These are phyloP conservation scores for Pichia sp. DNA, from an alignment of 1,139 yeast genomes.

Conservation along the genomic window DNA sequence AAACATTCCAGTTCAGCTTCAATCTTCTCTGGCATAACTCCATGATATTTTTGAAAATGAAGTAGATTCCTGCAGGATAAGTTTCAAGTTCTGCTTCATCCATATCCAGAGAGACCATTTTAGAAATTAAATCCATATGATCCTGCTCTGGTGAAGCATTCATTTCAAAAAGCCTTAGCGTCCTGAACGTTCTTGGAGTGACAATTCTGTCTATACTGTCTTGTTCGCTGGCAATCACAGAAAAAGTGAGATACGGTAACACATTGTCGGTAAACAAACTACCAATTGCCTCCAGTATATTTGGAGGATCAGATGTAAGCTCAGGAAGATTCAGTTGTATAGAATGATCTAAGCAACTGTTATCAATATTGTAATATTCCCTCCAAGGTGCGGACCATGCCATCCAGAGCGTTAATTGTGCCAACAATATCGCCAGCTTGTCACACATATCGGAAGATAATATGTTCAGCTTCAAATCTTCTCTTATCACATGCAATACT, in stretches of 20 bases:
- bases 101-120: constrained; percentile 52
- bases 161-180: constrained; percentile 55
- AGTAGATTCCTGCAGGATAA: constrained; percentile 62
- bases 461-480: constrained; percentile 60
- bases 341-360: constrained; percentile 23
- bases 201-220: constrained; percentile 51
- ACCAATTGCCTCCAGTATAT: constrained; percentile 44
- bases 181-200: constrained; percentile 57
- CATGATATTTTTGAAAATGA: constrained; percentile 59
- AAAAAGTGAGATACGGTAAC: constrained; percentile 55
- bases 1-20: constrained; percentile 37
- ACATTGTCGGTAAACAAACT: constrained; percentile 40
- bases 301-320: constrained; percentile 46
- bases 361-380: constrained; percentile 41
- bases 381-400: constrained; percentile 73
- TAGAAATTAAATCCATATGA: constrained; percentile 46
- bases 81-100: constrained; percentile 51
- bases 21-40: constrained; percentile 51
- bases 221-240: constrained; percentile 61
- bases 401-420: constrained; percentile 59
- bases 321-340: constrained; percentile 37
- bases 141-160: constrained; percentile 49
- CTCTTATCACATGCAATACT: constrained; percentile 69
- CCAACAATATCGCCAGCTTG: constrained; percentile 46
- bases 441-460: constrained; percentile 33